phyloP scores from a whole-genome alignment of 2,329 filamentous ascomycete genomes.

The Fusarium dlaminii region DNA sequence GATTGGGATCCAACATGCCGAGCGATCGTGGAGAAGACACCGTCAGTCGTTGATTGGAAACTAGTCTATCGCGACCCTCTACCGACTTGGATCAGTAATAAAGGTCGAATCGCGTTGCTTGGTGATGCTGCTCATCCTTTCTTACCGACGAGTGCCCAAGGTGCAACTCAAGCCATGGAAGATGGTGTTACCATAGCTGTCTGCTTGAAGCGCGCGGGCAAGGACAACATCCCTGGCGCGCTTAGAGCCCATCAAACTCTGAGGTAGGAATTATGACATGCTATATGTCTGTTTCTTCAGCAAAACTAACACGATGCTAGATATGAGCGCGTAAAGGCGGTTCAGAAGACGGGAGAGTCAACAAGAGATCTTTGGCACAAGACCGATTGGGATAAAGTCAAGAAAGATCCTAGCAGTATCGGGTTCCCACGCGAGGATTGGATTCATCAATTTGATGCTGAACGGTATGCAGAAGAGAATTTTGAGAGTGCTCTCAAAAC shows the following conservation, averaged over 20 bases:
- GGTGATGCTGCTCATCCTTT: constrained; percentile 35
- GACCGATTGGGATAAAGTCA: constrained; percentile 32
- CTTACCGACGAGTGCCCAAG: constrained; percentile 31
- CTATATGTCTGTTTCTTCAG: accelerated
- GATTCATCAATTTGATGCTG: constrained; percentile 37
- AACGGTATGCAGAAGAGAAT: constrained; percentile 29
- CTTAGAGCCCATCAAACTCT: constrained; percentile 24
- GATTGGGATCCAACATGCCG: constrained; percentile 18
- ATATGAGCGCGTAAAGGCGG: constrained; percentile 32
- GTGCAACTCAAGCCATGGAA: constrained; percentile 33
- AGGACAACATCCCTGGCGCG: constrained; percentile 18
- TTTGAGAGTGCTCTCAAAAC: constrained; percentile 11
- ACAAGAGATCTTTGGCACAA: constrained; percentile 38
- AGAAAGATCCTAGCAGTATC: constrained; percentile 22
- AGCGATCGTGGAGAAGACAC: constrained; percentile 34
- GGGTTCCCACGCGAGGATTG: constrained; percentile 32
- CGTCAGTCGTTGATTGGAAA: constrained; percentile 26
- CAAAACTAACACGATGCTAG: not conserved
- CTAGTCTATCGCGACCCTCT: constrained; percentile 29
- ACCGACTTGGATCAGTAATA: constrained; percentile 23
- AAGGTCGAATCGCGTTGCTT: constrained; percentile 7
- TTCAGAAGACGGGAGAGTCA: constrained; percentile 36
- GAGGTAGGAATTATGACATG: not conserved
- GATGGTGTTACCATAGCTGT: constrained; percentile 26
- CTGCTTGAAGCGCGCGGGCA: constrained; percentile 12